Conservation (phyloP, 768 basidiomycete species). For the Pleurotus pulmonarius region DNA sequence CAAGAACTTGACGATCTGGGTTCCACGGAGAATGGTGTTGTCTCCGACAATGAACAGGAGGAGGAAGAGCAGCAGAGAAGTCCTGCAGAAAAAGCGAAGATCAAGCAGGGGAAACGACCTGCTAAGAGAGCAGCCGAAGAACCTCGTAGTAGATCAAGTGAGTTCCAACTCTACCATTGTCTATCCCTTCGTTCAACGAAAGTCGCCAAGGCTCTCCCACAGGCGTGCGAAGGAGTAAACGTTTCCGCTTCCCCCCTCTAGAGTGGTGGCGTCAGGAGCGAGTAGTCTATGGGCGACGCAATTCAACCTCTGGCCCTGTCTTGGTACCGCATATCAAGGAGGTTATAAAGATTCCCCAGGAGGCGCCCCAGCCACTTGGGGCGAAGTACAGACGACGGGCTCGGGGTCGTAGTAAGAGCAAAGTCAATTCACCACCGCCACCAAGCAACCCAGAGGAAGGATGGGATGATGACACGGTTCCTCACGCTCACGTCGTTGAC, state of each 20-base stretch:
- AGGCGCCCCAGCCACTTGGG: constrained; percentile 39
- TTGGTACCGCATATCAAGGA: constrained; percentile 70
- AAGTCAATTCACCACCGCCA: constrained; percentile 1
- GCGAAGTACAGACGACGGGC: constrained; percentile 19
- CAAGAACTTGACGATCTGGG: constrained; percentile 26
- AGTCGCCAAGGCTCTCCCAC: constrained; percentile 29
- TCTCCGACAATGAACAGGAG: constrained; percentile 23
- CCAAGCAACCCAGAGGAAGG: constrained; percentile 58
- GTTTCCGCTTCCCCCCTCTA: constrained; percentile 69
- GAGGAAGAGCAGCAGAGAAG: constrained; percentile 17
- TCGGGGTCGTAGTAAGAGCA: constrained; percentile 12
- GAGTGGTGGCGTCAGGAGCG: constrained; percentile 94
- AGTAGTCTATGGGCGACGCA: constrained; percentile 68
- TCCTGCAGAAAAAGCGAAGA: constrained; percentile 10
- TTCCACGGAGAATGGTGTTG: constrained; percentile 21
- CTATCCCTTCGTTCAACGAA: background rate
- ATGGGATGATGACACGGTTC: constrained; percentile 80
- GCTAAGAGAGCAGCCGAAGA: constrained; percentile 31
- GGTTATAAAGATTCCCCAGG: constrained; percentile 52
- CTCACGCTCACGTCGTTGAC: constrained; percentile 64
- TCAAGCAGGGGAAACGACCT: constrained; percentile 12
- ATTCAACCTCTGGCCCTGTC: constrained; percentile 36
- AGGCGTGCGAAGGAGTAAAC: constrained; percentile 68
- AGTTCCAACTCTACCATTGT: background rate
- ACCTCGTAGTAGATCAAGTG: constrained; percentile 29